Base-by-base conservation (phyloP, 129 eudicot species). In the Cynara cardunculus region DNA sequence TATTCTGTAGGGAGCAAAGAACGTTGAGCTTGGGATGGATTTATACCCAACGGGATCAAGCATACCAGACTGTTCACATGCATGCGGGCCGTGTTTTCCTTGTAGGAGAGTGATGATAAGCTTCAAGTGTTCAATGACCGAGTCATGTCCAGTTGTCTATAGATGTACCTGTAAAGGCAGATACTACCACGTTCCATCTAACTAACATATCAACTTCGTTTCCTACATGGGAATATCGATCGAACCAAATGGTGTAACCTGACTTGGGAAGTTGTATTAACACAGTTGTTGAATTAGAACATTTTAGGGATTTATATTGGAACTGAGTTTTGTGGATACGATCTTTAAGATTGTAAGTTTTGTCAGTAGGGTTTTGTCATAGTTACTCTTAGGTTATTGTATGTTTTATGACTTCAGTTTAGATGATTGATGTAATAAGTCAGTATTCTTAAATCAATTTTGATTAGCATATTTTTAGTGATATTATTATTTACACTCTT, bases 21-120 rank as follows among this genome's bases (percentile, higher is more conserved):
- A 68, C 12, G 87, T 76, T 44, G 94, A 87, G 67, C 78, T 89
- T 13, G 90, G 90, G 27, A 87, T 87, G 97, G 96, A 94, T 81
- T 67, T 90, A 35, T 94, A 90, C 69, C 94, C 96, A 21, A 92
- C 97, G 2, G 98, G 99, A 25, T 94, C 99, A 44, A 94, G 97
- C 87, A 72, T 94, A 80, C 99, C 99, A 1, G 97, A 94, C 56
- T 94, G 99, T 67, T 82, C 93, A 18, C 97, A 94, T 59, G 99
- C 99, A 12, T 94, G 99, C 7, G 99, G 99, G 2, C 86, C 96
- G 9, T 94, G 99, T 73, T 80, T 28, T 8, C 99, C 99, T 1
- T 94, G 99, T 89, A 88, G 85, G 83, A 94, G 99, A 70, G 99
- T 94, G 68, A 90, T 92, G 86, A 87, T 94, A 32, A 92, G 99